Conservation (phyloP, 208 protist genomes). For the Trypanosoma platydactyli region DNA sequence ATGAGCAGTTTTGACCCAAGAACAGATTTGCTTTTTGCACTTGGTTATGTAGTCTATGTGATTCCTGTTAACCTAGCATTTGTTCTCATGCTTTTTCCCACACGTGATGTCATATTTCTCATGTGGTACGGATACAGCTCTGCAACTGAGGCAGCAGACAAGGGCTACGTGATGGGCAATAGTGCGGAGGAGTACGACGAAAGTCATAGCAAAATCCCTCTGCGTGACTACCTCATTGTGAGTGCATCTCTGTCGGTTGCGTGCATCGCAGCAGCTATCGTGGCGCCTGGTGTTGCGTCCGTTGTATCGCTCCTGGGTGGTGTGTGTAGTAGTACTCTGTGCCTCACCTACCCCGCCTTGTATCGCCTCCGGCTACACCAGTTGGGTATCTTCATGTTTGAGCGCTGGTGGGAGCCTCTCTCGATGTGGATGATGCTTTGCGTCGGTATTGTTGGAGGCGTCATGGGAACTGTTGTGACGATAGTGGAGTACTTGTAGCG, state of each 20-base stretch:
- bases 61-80: slow-evolving; percentile 66
- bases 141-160: slow-evolving; percentile 46
- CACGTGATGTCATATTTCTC: slow-evolving; percentile 78
- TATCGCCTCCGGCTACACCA: slow-evolving; percentile 63
- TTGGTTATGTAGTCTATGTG: slow-evolving; percentile 62
- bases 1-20: slow-evolving; percentile 79
- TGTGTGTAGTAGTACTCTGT: slow-evolving; percentile 62
- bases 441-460: slow-evolving; percentile 38
- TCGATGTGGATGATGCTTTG: slow-evolving; percentile 46
- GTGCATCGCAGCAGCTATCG: slow-evolving; percentile 51
- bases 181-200: slow-evolving; percentile 4
- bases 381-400: slow-evolving; percentile 28
- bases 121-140: slow-evolving; percentile 75
- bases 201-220: not conserved
- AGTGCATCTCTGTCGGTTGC: slow-evolving; percentile 50
- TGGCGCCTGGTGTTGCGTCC: slow-evolving; percentile 55
- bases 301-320: slow-evolving; percentile 64
- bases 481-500: slow-evolving; percentile 25
- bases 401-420: slow-evolving; percentile 24
- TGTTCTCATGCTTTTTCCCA: slow-evolving; percentile 69
- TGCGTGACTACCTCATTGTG: slow-evolving; percentile 60
- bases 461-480: slow-evolving; percentile 47
- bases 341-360: slow-evolving; percentile 60
- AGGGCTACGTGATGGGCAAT: slow-evolving; percentile 1
- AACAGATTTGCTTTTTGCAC: slow-evolving; percentile 51